phyloP scores from a whole-genome alignment of 345 rosid genomes.

The Rhodamnia argentea region DNA sequence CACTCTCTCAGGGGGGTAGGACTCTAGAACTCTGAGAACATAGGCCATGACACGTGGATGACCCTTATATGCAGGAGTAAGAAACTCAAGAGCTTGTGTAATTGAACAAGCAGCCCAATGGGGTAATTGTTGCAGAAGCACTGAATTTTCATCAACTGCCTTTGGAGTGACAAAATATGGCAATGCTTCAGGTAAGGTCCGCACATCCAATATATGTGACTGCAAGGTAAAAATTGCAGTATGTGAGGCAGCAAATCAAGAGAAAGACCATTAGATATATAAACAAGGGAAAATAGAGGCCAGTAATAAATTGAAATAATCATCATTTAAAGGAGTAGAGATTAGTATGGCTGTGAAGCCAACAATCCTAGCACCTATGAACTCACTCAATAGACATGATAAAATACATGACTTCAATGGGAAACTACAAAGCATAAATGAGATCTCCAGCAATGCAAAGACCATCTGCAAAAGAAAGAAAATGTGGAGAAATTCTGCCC shows the following conservation, averaged over 20 bases:
- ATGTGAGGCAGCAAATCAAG: neutral
- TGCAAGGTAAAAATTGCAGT: constrained; percentile 17
- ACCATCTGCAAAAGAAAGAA: neutral
- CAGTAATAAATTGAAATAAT: neutral
- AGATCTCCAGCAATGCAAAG: neutral
- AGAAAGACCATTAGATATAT: neutral
- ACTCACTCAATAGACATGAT: neutral
- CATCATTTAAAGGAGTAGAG: neutral
- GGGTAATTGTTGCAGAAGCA: constrained; percentile 91
- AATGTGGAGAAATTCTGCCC: neutral
- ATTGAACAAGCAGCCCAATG: constrained; percentile 99
- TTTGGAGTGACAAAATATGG: constrained; percentile 94
- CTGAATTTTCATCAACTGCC: constrained; percentile 91
- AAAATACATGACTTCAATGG: neutral
- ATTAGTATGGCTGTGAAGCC: neutral
- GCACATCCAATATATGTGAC: constrained; percentile 69
- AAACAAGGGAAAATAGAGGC: neutral
- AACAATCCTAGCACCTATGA: neutral
- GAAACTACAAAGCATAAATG: neutral
- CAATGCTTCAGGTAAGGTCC: constrained; percentile 88
- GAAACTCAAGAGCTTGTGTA: constrained; percentile 93
- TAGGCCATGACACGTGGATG: constrained; percentile 99
- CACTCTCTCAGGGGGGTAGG: constrained; percentile 95
- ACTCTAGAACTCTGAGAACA: constrained; percentile 92
- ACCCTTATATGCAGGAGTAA: constrained; percentile 88